Base-by-base conservation (phyloP, 495 filamentous ascomycete genomes). In the Daldinia concentrica region DNA sequence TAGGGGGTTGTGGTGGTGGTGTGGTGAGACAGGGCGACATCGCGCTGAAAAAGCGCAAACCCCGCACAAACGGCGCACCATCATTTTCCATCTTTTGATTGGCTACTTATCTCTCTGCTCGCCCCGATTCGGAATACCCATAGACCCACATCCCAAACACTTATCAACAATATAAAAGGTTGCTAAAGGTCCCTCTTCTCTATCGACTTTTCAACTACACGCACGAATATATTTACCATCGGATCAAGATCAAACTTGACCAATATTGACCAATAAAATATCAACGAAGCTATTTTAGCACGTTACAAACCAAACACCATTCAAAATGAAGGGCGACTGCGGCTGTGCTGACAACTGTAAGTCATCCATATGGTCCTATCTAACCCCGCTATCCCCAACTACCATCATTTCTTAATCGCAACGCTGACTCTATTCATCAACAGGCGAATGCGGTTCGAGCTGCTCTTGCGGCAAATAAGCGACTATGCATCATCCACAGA, bases 321-420 rank as follows among this genome's bases (percentile, higher is more conserved):
- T 58, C 81, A 83, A 79, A 69, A 83, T 84, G 82, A 79, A 79
- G 73, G 81, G 80, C 68, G 78, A 80, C 66, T 84, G 83, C 76
- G 69, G 73, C 71, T 85, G 83, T 77, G 79, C 80, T 76, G 82
- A 82, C 76, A 79, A 80, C 73, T 84, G 82, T 84, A 73, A 73
- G 82, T 81, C 1, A 61, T 34, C 66, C 30, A 32, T 51, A n/a
- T 15, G 22, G 4, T 54, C 27, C 17, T 54, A 14, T 29, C 12
- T 29, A 52, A 52, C 50, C 50, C 50, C 50, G 22, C 50, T 52
- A 27, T 19, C 4, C 5, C 14, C 43, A 52, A 52, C 55, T 36
- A 36, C 11, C 11, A 4, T 36, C 11, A 14, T 52, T 24, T 52
- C 17, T 27, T 29, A 19, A 57, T 12, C 12, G 19, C n/a, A 12